Base-by-base conservation (phyloP, 148 eudicot genomes). In the Rhododendron henanense region DNA sequence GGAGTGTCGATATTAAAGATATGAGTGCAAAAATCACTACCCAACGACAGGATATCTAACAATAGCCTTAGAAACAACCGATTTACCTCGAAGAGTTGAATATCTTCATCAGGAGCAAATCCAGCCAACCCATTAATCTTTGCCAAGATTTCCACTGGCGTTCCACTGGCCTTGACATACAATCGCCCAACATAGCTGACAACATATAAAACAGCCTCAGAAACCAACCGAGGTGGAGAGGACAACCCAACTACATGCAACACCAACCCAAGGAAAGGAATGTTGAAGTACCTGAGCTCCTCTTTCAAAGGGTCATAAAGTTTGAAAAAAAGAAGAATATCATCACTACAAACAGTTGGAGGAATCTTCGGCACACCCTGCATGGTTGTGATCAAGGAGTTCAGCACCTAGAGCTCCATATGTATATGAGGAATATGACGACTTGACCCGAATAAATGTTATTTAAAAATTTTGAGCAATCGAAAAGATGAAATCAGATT, bases 31-130 rank as follows among this genome's bases (percentile, higher is more conserved):
- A 25, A 50, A 75, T 67, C 6, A 67, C 55, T 19, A 25, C 74
- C 39, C 41, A 71, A 28, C 4, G 35, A 53, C 41, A 78, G 4
- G 57, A 74, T 8, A 1, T 23, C 69, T 6, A 73, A 55, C 90
- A 88, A 48, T 94, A 50, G 94, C 99, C 95, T 95, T 97, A 88
- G 86, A 94, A 47, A 95, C 11, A 28, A 28, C 2, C 3, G 6
- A 91, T 82, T 95, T 93, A 97, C 99, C 96, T 97, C 99, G 87
- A 86, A 97, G 51, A 97, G 91, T 81, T 93, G 93, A 88, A 97
- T 90, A 76, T 95, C 98, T 88, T 94, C 93, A 85, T 92, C 98
- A 28, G 94, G 89, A 86, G 93, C 88, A 93, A 90, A 95, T 33
- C 98, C 98, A 85, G 95, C 98, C 94, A 97, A 87, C 81, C 93